These are phyloP conservation scores for Lachnum nothofagi DNA, from an alignment of 2,329 filamentous ascomycete species.

Conservation along the genomic window DNA sequence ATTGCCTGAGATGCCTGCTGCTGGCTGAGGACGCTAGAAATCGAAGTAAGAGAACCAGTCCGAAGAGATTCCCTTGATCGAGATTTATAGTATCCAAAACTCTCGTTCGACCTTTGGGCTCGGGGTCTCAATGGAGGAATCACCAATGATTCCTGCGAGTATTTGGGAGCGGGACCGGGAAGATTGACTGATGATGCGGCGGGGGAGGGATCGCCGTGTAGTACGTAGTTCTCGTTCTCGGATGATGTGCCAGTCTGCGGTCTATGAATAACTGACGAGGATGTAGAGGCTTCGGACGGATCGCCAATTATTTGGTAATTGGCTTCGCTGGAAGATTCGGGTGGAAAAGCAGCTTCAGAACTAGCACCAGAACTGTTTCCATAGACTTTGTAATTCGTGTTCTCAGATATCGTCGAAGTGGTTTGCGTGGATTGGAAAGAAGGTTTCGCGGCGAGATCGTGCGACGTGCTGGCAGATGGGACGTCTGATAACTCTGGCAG, in stretches of 20 bases:
- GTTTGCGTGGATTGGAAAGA: conserved; percentile 31
- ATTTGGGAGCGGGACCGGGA: conserved; percentile 36
- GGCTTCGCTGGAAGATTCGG: conserved; percentile 25
- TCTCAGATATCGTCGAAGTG: conserved; percentile 30
- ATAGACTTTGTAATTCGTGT: conserved; percentile 33
- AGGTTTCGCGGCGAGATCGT: conserved; percentile 30
- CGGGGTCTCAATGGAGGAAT: conserved; percentile 50
- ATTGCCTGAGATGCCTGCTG: conserved; percentile 29
- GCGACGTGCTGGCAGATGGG: conserved; percentile 18
- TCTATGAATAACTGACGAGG: conserved; percentile 26
- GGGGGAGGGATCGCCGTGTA: conserved; percentile 43
- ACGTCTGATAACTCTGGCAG: conserved; percentile 25
- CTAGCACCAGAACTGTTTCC: conserved; percentile 16
- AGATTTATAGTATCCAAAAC: conserved; percentile 45
- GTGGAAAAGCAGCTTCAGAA: conserved; percentile 20
- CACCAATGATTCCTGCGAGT: conserved; percentile 57
- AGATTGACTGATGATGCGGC: conserved; percentile 36
- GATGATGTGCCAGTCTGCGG: conserved; percentile 20
- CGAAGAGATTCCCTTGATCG: conserved; percentile 50
- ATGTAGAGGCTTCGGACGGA: conserved; percentile 37
- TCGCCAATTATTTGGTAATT: conserved; percentile 50
- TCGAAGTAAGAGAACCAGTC: conserved; percentile 50
- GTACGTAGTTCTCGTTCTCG: conserved; percentile 46
- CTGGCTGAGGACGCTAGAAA: conserved; percentile 46
- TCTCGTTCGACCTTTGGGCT: conserved; percentile 45